These are phyloP conservation scores for Tetracladium setigerum DNA, from an alignment of 495 filamentous ascomycete genomes.

Conservation along the genomic window DNA sequence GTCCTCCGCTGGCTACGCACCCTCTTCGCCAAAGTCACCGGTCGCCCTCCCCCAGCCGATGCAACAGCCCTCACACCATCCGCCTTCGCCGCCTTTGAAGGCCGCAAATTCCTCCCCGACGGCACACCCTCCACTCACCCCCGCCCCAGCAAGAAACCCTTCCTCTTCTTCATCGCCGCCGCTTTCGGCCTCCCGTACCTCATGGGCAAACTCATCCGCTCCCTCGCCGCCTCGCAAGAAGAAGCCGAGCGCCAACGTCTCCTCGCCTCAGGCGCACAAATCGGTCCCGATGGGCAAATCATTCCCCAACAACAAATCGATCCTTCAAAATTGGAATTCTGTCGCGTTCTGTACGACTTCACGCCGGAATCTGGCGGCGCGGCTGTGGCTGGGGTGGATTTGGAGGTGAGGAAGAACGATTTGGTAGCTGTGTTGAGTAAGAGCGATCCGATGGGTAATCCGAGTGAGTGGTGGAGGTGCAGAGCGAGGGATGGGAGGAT, in stretches of 20 bases:
- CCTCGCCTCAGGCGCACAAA: conserved; percentile 33
- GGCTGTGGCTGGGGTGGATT: conserved; percentile 66
- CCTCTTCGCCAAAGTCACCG: conserved; percentile 87
- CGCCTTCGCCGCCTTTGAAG: conserved; percentile 83
- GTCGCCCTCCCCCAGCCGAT: conserved; percentile 79
- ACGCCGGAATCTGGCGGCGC: conserved; percentile 55
- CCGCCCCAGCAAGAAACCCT: conserved; percentile 82
- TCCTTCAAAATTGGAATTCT: conserved; percentile 88
- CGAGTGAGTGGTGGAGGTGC: conserved; percentile 96
- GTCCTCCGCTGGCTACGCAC: conserved; percentile 90
- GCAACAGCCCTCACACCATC: conserved; percentile 80
- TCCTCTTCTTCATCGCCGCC: conserved; percentile 90
- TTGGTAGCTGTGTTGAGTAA: conserved; percentile 92
- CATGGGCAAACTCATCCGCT: conserved; percentile 87
- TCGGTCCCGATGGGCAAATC: conserved; percentile 44
- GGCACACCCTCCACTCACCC: conserved; percentile 31
- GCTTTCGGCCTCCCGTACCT: conserved; percentile 93
- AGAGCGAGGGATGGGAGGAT: conserved; percentile 84
- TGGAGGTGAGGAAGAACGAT: conserved; percentile 91
- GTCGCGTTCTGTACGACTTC: conserved; percentile 90
- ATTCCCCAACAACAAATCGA: conserved; percentile 50
- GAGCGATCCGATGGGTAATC: conserved; percentile 83
- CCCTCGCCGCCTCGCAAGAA: conserved; percentile 75
- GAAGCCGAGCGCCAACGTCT: conserved; percentile 62
- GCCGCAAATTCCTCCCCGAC: conserved; percentile 46